Evolutionary conservation across 176 grass and related monocot genomes (phyloP).

Genomic region (Phragmites australis): DNA sequence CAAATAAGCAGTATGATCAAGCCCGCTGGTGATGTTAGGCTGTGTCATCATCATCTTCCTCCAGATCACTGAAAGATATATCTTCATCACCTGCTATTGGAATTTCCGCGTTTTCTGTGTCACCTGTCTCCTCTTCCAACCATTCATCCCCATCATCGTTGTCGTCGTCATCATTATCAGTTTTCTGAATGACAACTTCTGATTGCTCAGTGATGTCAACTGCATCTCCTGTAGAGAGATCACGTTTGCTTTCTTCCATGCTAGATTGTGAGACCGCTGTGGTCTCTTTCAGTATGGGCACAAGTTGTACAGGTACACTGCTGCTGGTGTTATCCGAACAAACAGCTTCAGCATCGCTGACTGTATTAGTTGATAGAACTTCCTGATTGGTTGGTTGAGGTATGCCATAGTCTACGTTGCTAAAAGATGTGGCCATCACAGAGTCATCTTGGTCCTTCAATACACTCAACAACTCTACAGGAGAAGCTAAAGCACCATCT

Average conservation of each 20-base stretch:
- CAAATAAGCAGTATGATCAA: not conserved
- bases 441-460: constrained; percentile 39
- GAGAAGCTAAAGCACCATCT: constrained; percentile 7
- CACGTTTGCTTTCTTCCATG: constrained; percentile 30
- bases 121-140: constrained; percentile 68
- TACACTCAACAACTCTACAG: not conserved
- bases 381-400: constrained; percentile 24
- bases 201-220: constrained; percentile 41
- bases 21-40: constrained; percentile 17
- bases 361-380: constrained; percentile 2
- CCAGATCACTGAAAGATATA: constrained; percentile 89
- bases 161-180: constrained; percentile 30
- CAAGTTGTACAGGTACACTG: constrained; percentile 34
- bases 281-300: constrained; percentile 11
- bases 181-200: constrained; percentile 45
- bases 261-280: constrained; percentile 8
- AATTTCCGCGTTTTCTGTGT: constrained; percentile 36
- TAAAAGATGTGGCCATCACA: constrained; percentile 18
- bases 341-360: constrained; percentile 22
- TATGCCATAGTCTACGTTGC: constrained; percentile 31
- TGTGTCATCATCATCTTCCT: constrained; percentile 68
- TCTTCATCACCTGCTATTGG: constrained; percentile 67
- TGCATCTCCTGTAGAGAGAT: constrained; percentile 12
- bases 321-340: constrained; percentile 35
- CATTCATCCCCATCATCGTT: constrained; percentile 66